Conservation (phyloP, 2,329 filamentous ascomycete genomes). For the Xylaria polymorpha region DNA sequence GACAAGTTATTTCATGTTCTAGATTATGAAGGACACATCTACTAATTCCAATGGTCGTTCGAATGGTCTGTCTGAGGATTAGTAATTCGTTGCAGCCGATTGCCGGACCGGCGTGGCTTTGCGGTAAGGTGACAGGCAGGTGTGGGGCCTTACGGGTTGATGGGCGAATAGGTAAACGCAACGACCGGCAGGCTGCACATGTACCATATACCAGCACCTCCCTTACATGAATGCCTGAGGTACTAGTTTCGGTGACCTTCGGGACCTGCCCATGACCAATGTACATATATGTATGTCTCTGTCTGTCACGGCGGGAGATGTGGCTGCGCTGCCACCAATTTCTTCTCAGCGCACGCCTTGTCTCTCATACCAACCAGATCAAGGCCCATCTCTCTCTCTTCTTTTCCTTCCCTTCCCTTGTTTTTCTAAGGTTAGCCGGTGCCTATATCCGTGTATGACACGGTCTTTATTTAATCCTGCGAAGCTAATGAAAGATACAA, state of each 20-base stretch:
- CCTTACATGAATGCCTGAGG: background rate
- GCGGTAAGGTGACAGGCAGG: background rate
- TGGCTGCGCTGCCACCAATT: constrained; percentile 8
- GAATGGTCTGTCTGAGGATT: too few relatives aligned
- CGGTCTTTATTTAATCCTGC: constrained; percentile 7
- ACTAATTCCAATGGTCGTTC: too few relatives aligned
- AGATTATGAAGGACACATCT: background rate
- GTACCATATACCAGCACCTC: background rate
- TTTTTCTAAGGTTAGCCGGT: background rate
- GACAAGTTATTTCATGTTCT: background rate
- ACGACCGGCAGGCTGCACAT: background rate
- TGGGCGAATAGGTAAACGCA: background rate
- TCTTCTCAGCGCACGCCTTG: constrained; percentile 1
- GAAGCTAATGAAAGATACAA: background rate
- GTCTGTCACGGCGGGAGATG: background rate
- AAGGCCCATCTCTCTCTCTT: too few relatives aligned
- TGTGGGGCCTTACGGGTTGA: background rate
- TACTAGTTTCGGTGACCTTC: background rate
- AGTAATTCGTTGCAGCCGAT: constrained; percentile 1
- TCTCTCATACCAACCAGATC: background rate
- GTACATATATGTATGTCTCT: too few relatives aligned
- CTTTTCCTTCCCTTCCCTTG: background rate
- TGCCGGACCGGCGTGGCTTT: background rate
- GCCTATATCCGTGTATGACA: constrained; percentile 13
- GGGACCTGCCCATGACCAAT: constrained; percentile 4